A percentile compares a stretch with the other conserved stretches of the same genome.
Conservation (phyloP, 1,139 yeast species). For the Diutina catenulata region DNA sequence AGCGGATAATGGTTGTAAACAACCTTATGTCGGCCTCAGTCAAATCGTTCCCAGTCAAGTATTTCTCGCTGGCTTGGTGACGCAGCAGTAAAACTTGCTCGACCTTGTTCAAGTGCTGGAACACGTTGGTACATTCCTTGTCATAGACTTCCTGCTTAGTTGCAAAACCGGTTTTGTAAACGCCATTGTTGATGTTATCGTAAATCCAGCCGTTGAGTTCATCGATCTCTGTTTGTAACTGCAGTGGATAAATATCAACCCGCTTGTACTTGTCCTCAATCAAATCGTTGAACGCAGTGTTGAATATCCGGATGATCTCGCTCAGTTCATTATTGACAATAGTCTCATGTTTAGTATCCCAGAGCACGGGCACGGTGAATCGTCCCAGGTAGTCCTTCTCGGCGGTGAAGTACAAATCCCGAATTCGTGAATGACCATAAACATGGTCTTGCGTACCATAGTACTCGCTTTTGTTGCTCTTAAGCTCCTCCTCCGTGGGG, state of each 20-base stretch:
- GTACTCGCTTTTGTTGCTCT: constrained; percentile 7
- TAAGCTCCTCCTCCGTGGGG: constrained; percentile 18
- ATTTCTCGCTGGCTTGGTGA: constrained; percentile 26
- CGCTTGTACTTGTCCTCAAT: constrained; percentile 24
- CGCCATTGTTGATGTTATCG: constrained; percentile 83
- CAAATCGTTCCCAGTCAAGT: constrained; percentile 50
- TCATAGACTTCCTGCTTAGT: constrained; percentile 77
- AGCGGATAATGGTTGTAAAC: constrained; percentile 70
- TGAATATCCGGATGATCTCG: constrained; percentile 77
- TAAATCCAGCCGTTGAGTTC: constrained; percentile 78
- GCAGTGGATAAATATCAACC: constrained; percentile 54
- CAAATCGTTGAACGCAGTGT: constrained; percentile 47
- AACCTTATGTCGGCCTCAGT: constrained; percentile 89
- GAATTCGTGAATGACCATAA: constrained; percentile 46
- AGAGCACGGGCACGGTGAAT: constrained; percentile 83
- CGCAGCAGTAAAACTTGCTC: constrained; percentile 48
- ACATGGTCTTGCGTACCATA: constrained; percentile 59
- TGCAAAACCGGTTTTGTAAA: constrained; percentile 88
- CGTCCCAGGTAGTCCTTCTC: constrained; percentile 69
- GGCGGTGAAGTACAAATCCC: constrained; percentile 65
- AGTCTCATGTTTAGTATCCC: constrained; percentile 75
- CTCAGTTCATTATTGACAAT: constrained; percentile 87
- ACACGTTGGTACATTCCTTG: constrained; percentile 52
- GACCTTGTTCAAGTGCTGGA: constrained; percentile 61
- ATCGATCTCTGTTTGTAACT: constrained; percentile 47